Conservation (phyloP, 768 basidiomycete species). For the Mycena vitilis region DNA sequence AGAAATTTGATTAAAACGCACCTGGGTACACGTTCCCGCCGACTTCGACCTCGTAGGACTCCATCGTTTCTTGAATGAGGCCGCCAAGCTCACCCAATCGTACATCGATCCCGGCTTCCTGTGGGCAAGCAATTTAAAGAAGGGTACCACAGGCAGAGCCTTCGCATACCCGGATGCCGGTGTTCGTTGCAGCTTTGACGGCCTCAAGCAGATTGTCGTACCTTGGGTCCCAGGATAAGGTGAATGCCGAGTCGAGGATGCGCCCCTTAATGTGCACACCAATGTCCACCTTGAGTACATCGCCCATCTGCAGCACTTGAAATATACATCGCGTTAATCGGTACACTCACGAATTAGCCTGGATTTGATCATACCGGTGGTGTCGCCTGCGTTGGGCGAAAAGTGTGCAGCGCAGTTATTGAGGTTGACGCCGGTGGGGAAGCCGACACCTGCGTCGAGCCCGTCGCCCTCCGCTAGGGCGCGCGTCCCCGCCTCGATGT, state of each 20-base stretch:
- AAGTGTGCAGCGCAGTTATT: slow-evolving; percentile 98
- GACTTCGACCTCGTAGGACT: slow-evolving; percentile 97
- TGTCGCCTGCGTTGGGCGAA: slow-evolving; percentile 94
- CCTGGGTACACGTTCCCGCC: slow-evolving; percentile 85
- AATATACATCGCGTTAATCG: not conserved
- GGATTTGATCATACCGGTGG: slow-evolving; percentile 60
- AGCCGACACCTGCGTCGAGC: slow-evolving; percentile 88
- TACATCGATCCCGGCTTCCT: slow-evolving; percentile 98
- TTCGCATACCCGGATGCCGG: slow-evolving; percentile 84
- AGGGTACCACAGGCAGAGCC: not conserved
- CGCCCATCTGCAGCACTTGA: slow-evolving; percentile 83
- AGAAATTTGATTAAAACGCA: slow-evolving; percentile 51
- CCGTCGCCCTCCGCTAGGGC: slow-evolving; percentile 94
- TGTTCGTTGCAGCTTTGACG: slow-evolving; percentile 93
- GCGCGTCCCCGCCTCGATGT: slow-evolving; percentile 92
- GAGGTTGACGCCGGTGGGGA: slow-evolving; percentile 94
- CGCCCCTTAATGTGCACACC: slow-evolving; percentile 98
- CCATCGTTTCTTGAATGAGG: slow-evolving; percentile 98
- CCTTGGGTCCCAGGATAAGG: slow-evolving; percentile 86
- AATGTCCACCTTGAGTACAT: slow-evolving; percentile 96
- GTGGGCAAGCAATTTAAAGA: no score
- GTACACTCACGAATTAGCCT: not conserved
- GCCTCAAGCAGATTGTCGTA: slow-evolving; percentile 92
- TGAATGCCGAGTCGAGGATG: slow-evolving; percentile 96
- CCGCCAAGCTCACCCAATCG: slow-evolving; percentile 93